phyloP scores from a whole-genome alignment of 2,329 filamentous ascomycete species.

The Diaporthe capsici region DNA sequence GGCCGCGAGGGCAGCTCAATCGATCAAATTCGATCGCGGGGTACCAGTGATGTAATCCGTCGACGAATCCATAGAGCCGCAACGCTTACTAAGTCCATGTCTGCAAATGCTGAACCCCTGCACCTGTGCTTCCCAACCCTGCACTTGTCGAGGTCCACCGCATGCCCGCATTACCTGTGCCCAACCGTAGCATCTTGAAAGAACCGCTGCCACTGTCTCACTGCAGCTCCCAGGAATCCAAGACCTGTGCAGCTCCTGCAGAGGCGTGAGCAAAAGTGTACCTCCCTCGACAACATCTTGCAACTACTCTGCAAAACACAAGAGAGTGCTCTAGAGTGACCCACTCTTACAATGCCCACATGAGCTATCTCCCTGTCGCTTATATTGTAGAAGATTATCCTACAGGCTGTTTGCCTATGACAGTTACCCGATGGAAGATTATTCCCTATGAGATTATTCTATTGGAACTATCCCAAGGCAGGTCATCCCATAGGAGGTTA shows the following conservation, averaged over 20 bases:
- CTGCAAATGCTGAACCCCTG: constrained; percentile 10
- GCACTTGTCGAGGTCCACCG: not conserved
- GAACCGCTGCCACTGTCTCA: not conserved
- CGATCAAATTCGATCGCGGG: constrained; percentile 30
- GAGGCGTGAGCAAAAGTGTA: not conserved
- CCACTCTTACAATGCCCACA: not conserved
- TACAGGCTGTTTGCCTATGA: not conserved
- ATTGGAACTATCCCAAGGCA: not conserved
- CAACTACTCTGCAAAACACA: not conserved
- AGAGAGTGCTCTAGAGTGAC: too few species aligned
- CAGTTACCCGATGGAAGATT: too few species aligned
- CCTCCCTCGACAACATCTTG: not conserved
- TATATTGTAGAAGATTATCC: not conserved
- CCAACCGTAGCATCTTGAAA: not conserved
- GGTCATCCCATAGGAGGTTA: not conserved
- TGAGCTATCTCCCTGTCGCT: not conserved
- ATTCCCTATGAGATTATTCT: not conserved
- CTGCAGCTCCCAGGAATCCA: not conserved
- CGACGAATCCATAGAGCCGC: constrained; percentile 9
- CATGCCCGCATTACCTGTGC: not conserved
- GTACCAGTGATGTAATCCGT: constrained; percentile 30
- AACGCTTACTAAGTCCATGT: constrained; percentile 15
- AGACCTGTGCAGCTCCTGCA: constrained; percentile 10
- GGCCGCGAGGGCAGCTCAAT: not conserved
- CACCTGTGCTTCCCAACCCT: not conserved